Conservation (phyloP, 169 alveolate species). For the Babesia ovis region DNA sequence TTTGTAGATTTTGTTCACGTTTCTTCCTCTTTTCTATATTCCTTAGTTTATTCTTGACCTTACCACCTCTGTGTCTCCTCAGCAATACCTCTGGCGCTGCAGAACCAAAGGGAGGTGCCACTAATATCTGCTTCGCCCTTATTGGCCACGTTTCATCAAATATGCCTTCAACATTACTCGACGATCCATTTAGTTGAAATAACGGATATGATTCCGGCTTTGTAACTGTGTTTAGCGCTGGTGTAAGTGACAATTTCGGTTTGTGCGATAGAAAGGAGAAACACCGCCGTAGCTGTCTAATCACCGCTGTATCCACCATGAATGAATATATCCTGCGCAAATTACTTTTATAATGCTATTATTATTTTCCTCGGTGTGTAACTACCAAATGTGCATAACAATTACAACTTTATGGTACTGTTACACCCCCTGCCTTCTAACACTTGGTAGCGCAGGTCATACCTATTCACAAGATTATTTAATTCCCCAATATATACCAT, state of each 20-base stretch:
- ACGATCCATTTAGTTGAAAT: no score
- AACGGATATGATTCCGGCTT: no score
- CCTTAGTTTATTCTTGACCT: conserved; percentile 64
- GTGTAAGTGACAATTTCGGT: not conserved
- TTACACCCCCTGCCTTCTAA: no score
- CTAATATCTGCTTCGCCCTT: no score
- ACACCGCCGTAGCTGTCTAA: conserved; percentile 1
- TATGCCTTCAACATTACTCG: no score
- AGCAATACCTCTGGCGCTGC: not conserved
- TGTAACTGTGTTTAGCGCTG: not conserved
- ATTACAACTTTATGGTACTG: no score
- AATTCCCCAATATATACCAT: not conserved
- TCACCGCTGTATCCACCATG: conserved; percentile 12
- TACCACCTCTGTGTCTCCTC: conserved; percentile 70
- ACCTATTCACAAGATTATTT: not conserved
- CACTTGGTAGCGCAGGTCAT: not conserved
- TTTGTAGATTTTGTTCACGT: conserved; percentile 44
- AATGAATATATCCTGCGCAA: not conserved
- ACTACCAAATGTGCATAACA: no score
- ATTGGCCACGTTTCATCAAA: no score
- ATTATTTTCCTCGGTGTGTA: no score
- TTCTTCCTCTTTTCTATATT: conserved; percentile 64
- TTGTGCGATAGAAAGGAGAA: conserved; percentile 17
- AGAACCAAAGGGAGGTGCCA: no score
- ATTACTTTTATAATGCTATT: no score